Percentiles rank a stretch among this genome's conserved stretches.
Conservation (phyloP, 345 rosid species). For the Euclidium syriacum region DNA sequence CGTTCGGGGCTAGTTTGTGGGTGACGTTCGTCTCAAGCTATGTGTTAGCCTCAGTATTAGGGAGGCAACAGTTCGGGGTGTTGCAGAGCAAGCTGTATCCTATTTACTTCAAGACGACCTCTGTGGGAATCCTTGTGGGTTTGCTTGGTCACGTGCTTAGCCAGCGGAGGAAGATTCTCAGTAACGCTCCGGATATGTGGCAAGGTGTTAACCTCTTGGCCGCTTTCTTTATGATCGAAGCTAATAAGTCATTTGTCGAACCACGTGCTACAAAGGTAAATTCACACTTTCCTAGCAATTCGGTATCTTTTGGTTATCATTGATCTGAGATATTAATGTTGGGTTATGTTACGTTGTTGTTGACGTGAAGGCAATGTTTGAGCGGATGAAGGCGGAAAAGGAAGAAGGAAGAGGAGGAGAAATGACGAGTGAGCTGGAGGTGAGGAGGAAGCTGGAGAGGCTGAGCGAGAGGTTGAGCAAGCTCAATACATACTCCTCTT, state of each 20-base stretch:
- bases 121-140: slow-evolving; percentile 36
- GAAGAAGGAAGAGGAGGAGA: slow-evolving; percentile 75
- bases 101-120: slow-evolving; percentile 52
- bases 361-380: slow-evolving; percentile 64
- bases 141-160: slow-evolving; percentile 50
- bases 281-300: neutral
- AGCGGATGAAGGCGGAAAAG: slow-evolving; percentile 63
- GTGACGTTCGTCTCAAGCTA: slow-evolving; percentile 69
- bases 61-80: slow-evolving; percentile 65
- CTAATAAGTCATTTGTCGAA: slow-evolving; percentile 52
- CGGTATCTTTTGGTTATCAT: neutral
- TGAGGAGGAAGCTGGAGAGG: slow-evolving; percentile 29
- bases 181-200: slow-evolving; percentile 39
- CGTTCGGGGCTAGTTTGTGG: slow-evolving; percentile 74
- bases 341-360: neutral
- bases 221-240: slow-evolving; percentile 40
- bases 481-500: slow-evolving; percentile 60
- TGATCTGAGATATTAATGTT: too few relatives aligned
- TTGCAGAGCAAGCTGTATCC: slow-evolving; percentile 87
- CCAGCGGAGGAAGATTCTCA: slow-evolving; percentile 18
- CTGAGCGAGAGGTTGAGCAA: slow-evolving; percentile 51
- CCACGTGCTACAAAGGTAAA: slow-evolving; percentile 74
- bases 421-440: slow-evolving; percentile 10
- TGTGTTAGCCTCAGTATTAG: slow-evolving; percentile 42
- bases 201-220: slow-evolving; percentile 51